These are phyloP conservation scores for Tetragonia tetragonoides DNA, from an alignment of 148 eudicot genomes.

Conservation along the genomic window DNA sequence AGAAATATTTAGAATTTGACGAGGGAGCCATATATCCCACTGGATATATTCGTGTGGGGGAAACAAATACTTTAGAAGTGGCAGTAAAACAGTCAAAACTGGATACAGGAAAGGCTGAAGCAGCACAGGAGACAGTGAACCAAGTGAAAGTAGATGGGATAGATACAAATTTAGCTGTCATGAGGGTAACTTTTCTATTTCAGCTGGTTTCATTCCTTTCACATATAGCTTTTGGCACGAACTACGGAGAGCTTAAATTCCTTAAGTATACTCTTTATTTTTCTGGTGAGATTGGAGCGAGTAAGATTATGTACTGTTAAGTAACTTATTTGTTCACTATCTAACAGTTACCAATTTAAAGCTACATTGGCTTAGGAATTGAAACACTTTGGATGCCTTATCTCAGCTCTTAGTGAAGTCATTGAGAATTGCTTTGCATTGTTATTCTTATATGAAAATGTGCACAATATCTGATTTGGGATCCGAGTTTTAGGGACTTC, in stretches of 20 bases:
- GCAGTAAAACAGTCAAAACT: conserved; percentile 60
- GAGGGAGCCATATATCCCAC: conserved; percentile 35
- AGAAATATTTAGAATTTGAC: conserved; percentile 30
- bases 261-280: not conserved
- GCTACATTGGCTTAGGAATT: not conserved
- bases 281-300: not conserved
- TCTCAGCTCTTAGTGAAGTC: not conserved
- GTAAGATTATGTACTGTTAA: not conserved
- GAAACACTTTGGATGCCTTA: not conserved
- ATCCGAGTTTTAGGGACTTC: not conserved
- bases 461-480: not conserved
- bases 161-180: conserved; percentile 75
- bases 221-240: not conserved
- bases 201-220: not conserved
- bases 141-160: conserved; percentile 92
- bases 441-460: not conserved
- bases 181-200: conserved; percentile 48
- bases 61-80: conserved; percentile 57
- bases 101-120: conserved; percentile 68
- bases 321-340: not conserved
- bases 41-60: conserved; percentile 63
- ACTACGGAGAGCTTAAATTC: not conserved
- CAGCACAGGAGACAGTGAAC: conserved; percentile 79
- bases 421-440: not conserved
- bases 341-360: not conserved